Conservation (phyloP, 2,329 filamentous ascomycete genomes). For the Talaromyces sp. region DNA sequence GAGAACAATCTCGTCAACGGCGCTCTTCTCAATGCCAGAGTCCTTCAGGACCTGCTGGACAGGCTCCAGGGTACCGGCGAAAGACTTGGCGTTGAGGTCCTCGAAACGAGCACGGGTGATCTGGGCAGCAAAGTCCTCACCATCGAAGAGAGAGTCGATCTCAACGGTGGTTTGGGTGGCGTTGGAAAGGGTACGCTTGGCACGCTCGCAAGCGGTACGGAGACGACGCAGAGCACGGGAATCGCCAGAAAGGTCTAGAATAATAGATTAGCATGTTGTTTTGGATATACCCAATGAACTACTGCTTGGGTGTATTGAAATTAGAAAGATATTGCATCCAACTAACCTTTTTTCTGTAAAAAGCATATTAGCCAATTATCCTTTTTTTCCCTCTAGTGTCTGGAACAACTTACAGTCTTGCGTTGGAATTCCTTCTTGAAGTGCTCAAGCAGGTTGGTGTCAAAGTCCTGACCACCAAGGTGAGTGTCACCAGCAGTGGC, state of each 20-base stretch:
- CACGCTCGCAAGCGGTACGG: constrained; percentile 96
- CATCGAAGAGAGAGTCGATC: constrained; percentile 97
- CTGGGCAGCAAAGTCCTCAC: constrained; percentile 93
- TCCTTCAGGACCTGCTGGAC: constrained; percentile 97
- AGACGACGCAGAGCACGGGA: constrained; percentile 91
- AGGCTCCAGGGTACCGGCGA: constrained; percentile 87
- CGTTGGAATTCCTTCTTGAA: constrained; percentile 92
- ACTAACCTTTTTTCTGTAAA: not conserved
- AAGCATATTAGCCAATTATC: not conserved
- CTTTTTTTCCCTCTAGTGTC: not conserved
- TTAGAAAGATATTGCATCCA: not conserved
- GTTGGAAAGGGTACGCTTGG: constrained; percentile 97
- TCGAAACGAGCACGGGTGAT: constrained; percentile 99
- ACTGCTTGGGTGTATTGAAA: not conserved
- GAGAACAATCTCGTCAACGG: constrained; percentile 96
- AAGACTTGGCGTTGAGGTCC: constrained; percentile 94
- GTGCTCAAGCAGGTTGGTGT: constrained; percentile 90
- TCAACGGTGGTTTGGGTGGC: constrained; percentile 96
- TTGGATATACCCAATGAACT: not conserved
- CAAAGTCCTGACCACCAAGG: constrained; percentile 92
- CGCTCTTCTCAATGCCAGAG: constrained; percentile 76
- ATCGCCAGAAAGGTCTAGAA: constrained; percentile 74
- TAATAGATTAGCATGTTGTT: not conserved
- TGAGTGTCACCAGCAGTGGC: constrained; percentile 97
- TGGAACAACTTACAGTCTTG: constrained; percentile 56